These are phyloP conservation scores for Linnemannia hyalina DNA, from an alignment of 192 early-diverging fungal species.

Conservation along the genomic window DNA sequence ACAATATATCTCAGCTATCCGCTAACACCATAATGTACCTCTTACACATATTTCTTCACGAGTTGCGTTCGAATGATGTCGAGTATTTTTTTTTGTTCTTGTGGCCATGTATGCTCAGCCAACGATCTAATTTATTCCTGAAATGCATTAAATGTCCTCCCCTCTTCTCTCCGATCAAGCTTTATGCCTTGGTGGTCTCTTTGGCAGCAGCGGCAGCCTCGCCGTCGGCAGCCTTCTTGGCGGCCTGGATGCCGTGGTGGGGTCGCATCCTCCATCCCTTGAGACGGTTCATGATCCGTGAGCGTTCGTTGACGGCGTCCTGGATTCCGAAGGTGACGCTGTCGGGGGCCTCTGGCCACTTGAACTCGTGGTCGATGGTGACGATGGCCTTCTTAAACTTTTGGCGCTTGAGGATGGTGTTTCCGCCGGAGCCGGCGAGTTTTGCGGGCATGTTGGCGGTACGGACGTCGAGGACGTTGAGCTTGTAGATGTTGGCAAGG, in stretches of 20 bases:
- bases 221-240: conserved; percentile 55
- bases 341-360: conserved; percentile 62
- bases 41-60: neutral
- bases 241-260: conserved; percentile 48
- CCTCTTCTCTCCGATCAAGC: neutral
- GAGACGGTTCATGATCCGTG: conserved; percentile 60
- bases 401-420: conserved; percentile 38
- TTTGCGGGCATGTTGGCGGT: conserved; percentile 90
- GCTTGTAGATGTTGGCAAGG: conserved; percentile 86
- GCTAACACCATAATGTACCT: neutral
- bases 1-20: neutral
- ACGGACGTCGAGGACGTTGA: conserved; percentile 87
- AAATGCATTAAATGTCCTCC: neutral
- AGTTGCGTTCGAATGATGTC: neutral
- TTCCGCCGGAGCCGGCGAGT: conserved; percentile 55
- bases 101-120: neutral
- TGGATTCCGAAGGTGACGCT: conserved; percentile 56
- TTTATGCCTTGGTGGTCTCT: conserved; percentile 54
- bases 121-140: neutral
- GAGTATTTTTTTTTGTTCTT: neutral
- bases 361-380: conserved; percentile 65
- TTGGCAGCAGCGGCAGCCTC: conserved; percentile 35
- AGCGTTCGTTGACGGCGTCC: conserved; percentile 55
- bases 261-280: conserved; percentile 69
- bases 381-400: conserved; percentile 74